A percentile compares a stretch with the other conserved stretches of the same genome.
Evolutionary conservation across 192 early-diverging fungal species (phyloP).

Genomic region (Helicostylum pulchrum): DNA sequence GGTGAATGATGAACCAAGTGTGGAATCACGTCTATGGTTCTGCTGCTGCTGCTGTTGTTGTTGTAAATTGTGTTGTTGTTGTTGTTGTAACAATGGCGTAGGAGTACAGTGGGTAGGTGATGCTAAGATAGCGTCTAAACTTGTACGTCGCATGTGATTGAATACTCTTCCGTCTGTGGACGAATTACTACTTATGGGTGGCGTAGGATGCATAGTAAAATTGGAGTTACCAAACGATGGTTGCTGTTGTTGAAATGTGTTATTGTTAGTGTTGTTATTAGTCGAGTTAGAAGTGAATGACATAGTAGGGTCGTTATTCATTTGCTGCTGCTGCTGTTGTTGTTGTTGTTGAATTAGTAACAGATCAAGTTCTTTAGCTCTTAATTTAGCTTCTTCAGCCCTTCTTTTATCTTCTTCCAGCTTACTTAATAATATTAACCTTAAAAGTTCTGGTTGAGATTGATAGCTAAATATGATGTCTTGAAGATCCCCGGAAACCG

Average conservation of each 20-base stretch:
- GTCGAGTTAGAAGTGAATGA: background rate
- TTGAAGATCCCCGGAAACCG: constrained; percentile 41
- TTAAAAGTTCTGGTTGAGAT: constrained; percentile 50
- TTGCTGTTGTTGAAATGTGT: constrained; percentile 3
- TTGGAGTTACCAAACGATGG: background rate
- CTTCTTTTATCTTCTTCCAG: constrained; percentile 54
- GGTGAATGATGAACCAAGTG: constrained; percentile 16
- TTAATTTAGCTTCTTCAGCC: constrained; percentile 52
- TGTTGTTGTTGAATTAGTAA: constrained; percentile 34
- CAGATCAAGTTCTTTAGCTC: constrained; percentile 47
- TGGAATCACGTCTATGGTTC: constrained; percentile 16
- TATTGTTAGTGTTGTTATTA: background rate
- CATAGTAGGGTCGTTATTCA: background rate
- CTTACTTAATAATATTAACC: constrained; percentile 50
- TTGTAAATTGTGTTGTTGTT: background rate
- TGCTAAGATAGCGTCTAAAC: constrained; percentile 9
- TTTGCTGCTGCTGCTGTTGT: constrained; percentile 9
- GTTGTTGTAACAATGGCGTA: background rate
- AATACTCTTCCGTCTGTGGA: constrained; percentile 6
- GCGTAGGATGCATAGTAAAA: constrained; percentile 16
- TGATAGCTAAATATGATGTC: constrained; percentile 44
- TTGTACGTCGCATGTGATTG: constrained; percentile 11
- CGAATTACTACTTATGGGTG: constrained; percentile 12
- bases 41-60: background rate
- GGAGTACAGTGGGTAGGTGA: constrained; percentile 6